phyloP scores from a whole-genome alignment of 2,329 filamentous ascomycete genomes.

The Colletotrichum cordylinicola region DNA sequence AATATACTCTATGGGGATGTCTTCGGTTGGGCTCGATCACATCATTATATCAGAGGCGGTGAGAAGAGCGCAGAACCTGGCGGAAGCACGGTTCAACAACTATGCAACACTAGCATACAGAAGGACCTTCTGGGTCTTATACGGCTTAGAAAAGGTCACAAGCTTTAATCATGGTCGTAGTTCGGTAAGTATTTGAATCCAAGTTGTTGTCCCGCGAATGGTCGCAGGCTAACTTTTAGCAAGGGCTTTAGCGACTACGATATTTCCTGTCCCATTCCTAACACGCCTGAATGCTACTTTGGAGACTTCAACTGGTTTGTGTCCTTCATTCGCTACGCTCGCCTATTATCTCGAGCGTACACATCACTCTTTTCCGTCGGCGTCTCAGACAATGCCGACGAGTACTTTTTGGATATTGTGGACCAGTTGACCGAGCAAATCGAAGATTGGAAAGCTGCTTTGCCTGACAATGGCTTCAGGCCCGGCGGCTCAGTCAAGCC shows the following conservation, averaged over 20 bases:
- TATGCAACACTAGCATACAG: constrained; percentile 25
- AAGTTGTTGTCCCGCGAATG: background rate
- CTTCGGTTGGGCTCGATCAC: constrained; percentile 27
- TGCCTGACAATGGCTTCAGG: constrained; percentile 26
- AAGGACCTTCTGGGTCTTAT: constrained; percentile 45
- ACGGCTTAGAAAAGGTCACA: constrained; percentile 40
- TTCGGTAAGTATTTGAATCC: constrained; percentile 32
- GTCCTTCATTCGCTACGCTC: constrained; percentile 30
- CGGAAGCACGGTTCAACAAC: constrained; percentile 24
- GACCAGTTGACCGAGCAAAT: constrained; percentile 31
- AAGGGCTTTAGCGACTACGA: constrained; percentile 41
- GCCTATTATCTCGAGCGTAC: constrained; percentile 38
- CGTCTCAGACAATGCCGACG: constrained; percentile 26
- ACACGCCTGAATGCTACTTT: constrained; percentile 34
- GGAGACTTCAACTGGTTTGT: constrained; percentile 40
- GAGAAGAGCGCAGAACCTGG: constrained; percentile 33
- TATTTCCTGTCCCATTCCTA: constrained; percentile 39
- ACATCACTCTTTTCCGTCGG: constrained; percentile 39
- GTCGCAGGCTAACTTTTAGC: constrained; percentile 4
- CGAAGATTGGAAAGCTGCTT: constrained; percentile 31
- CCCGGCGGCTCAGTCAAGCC: constrained; percentile 18
- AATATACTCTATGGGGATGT: constrained; percentile 31
- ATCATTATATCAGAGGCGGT: constrained; percentile 35
- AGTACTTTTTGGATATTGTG: constrained; percentile 30
- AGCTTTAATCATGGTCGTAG: constrained; percentile 34